Evolutionary conservation across 2,329 filamentous ascomycete species (phyloP).

Genomic region (Diplodia sapinea): DNA sequence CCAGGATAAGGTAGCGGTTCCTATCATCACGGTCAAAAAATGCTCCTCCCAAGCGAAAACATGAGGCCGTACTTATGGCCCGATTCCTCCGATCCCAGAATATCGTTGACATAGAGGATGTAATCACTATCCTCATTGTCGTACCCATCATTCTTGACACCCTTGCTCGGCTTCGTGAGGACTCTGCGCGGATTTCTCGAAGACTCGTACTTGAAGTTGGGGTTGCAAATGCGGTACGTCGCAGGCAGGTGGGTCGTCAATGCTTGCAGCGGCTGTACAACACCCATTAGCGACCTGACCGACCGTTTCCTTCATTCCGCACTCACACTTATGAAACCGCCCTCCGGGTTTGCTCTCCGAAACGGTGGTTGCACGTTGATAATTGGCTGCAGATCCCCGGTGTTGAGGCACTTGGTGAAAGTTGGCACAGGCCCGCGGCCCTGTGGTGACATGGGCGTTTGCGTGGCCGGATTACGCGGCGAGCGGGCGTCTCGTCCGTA

Average conservation of each 20-base stretch:
- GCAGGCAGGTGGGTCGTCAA: constrained; percentile 90
- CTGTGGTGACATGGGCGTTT: constrained; percentile 55
- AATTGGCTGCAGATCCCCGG: constrained; percentile 78
- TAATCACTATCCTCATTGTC: constrained; percentile 99
- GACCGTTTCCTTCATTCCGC: neutral
- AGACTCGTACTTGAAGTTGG: constrained; percentile 97
- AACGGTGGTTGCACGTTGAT: constrained; percentile 89
- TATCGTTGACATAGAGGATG: constrained; percentile 98
- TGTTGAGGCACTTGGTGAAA: constrained; percentile 77
- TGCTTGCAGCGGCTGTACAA: constrained; percentile 84
- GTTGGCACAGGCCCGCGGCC: constrained; percentile 78
- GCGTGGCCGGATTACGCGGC: constrained; percentile 57
- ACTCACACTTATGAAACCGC: constrained; percentile 94
- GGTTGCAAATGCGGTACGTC: constrained; percentile 98
- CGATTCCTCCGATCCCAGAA: constrained; percentile 94
- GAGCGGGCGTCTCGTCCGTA: constrained; percentile 61
- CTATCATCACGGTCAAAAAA: constrained; percentile 51
- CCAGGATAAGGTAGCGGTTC: constrained; percentile 95
- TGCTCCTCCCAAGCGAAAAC: neutral
- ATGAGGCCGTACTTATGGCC: constrained; percentile 81
- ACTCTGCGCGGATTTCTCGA: constrained; percentile 94
- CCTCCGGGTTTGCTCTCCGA: constrained; percentile 91
- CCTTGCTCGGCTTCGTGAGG: constrained; percentile 97
- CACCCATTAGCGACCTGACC: constrained; percentile 33
- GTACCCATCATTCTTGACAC: constrained; percentile 96